Evolutionary conservation across 83 land plant genomes (phyloP), one percentile per base, ranked within the genome.

Genomic region (Larix sibirica): DNA sequence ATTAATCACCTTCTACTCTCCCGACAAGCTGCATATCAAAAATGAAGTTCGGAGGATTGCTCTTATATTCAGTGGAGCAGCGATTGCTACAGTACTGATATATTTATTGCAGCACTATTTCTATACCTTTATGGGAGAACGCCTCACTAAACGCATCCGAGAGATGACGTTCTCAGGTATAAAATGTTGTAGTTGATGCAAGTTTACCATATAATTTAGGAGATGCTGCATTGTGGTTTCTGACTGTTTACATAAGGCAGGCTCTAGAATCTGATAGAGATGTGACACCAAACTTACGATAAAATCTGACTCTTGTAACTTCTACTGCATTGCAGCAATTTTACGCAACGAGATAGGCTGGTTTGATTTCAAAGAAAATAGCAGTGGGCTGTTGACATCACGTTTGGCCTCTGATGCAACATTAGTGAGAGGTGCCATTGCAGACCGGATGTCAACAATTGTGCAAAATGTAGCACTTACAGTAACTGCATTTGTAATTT

Each of bases 341-440:
- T 84, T 93, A 28, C 64, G 80, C 28, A 91, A 91, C 71, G 95
- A 93, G 82, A 83, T 91, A 0, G 94, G 92, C 6, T 93, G 95
- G 95, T 93, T 93, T 65, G 95, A 93, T 67, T 78, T 68, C 64
- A 64, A 60, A 2, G 89, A 89, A 68, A 93, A 93, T 77, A 86
- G 89, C 36, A 85, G 85, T 4, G 91, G 89, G 38, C 70, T 86
- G 0, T 88, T 93, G 50, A 81, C 86, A 60, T 88, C 94, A 12
- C 80, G 90, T 66, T 88, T 93, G 16, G 86, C 92, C 10, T 70
- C 79, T 6, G 94, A 93, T 81, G 84, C 85, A 6, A 76, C 86
- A n/a, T 73, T 80, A 62, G 86, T 93, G 36, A 84, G 90, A 16
- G 84, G 90, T 28, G 88, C 93, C 7, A 85, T 93, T 61, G 92